These are phyloP conservation scores for Mycena chlorophos DNA, from an alignment of 768 basidiomycete genomes.

Conservation along the genomic window DNA sequence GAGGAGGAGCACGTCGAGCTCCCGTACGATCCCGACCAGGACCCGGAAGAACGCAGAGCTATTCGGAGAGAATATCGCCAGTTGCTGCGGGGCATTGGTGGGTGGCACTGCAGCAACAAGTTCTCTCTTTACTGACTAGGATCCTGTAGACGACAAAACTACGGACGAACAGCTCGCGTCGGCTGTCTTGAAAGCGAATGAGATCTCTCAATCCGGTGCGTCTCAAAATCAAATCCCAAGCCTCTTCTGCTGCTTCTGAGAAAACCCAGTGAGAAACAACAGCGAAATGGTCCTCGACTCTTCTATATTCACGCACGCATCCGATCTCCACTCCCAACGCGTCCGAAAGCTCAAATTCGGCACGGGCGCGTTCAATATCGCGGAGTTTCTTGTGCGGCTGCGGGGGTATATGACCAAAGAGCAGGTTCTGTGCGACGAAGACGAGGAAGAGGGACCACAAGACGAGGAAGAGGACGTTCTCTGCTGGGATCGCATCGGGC, in stretches of 20 bases:
- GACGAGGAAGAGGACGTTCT: conserved; percentile 47
- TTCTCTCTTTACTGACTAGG: not conserved
- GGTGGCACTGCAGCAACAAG: not conserved
- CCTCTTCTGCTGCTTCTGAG: not conserved
- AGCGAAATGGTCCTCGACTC: not conserved
- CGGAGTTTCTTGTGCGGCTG: conserved; percentile 81
- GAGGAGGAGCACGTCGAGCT: not conserved
- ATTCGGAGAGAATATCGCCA: not conserved
- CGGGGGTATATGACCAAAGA: conserved; percentile 73
- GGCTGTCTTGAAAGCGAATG: not conserved
- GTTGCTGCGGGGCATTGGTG: not conserved
- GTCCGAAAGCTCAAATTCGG: conserved; percentile 87
- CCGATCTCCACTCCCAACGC: conserved; percentile 76
- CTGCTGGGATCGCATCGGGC: conserved; percentile 85
- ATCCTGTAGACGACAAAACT: not conserved
- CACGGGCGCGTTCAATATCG: conserved; percentile 82
- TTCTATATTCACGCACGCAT: conserved; percentile 37
- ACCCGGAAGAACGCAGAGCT: not conserved
- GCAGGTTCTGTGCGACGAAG: conserved; percentile 28
- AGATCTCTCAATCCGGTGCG: not conserved
- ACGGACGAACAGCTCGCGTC: not conserved
- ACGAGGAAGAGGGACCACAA: conserved; percentile 48
- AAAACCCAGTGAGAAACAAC: not conserved
- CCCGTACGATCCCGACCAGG: not conserved
- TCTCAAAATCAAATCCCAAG: not conserved